Evolutionary conservation across 2,329 filamentous ascomycete species (phyloP), one percentile per base, ranked within the genome.

Genomic region (Acrocalymma vagum): DNA sequence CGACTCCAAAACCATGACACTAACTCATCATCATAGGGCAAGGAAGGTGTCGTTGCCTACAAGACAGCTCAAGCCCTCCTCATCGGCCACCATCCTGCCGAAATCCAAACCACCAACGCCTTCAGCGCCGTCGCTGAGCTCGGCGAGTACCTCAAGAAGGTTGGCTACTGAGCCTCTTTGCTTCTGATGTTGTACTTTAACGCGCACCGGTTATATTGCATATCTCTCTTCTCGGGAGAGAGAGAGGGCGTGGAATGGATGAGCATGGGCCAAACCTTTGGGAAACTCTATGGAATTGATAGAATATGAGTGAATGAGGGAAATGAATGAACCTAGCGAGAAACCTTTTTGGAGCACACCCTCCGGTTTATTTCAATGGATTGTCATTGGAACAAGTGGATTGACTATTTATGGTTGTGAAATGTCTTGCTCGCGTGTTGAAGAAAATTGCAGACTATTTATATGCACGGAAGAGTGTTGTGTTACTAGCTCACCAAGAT

Each of bases 41-140:
- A 86, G 69, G 83, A 86, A 68, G 94, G 94, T 55, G 75, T 96
- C 63, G 79, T 87, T 67, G 83, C 94, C 61, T 85, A 86, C 74
- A 95, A 95, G 80, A 95, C 93, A 63, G 86, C 81, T 65, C 87
- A 95, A 75, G 90, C 91, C 58, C 85, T 97, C 70, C 83, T 99
- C 68, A 76, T 99, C 69, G 88, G 84, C 58, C 90, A 96, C 78
- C 90, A 97, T 80, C 80, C 79, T 56, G 90, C 95, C 71, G 70
- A 71, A 49, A 76, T 85, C 58, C 79, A 88, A 70, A 88, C 88
- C 36, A 85, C 89, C 67, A 86, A 87, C 70, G 85, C 90, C 51
- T 85, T 85, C 61, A 82, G 82, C 69, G 89, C 88, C 33, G 88
- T 95, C 56, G 88, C 93, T 78, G 79, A 84, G 62, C 81, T 99